A percentile compares a stretch with the other conserved stretches of the same genome.
Conservation (phyloP, 352 stramenopile genomes). For the Paralagenidium karlingii region DNA sequence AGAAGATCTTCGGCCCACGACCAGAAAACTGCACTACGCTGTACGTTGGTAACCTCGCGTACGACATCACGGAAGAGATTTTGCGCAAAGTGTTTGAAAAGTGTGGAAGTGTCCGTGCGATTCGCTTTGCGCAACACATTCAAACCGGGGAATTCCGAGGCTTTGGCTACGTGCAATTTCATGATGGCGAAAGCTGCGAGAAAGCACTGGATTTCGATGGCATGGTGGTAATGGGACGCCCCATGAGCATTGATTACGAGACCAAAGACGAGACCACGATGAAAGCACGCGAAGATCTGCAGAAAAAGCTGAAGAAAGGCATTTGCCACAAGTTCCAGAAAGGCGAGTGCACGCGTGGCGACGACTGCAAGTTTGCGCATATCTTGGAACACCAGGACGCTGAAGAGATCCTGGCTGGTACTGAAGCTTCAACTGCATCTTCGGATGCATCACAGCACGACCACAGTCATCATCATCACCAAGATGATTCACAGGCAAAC, state of each 20-base stretch:
- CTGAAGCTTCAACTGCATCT: too few species aligned
- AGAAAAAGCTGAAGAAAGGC: slow-evolving; percentile 67
- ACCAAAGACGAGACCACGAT: slow-evolving; percentile 48
- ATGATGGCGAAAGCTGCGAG: slow-evolving; percentile 79
- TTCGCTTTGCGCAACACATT: slow-evolving; percentile 78
- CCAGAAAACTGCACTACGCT: slow-evolving; percentile 85
- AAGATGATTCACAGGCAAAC: slow-evolving; percentile 8
- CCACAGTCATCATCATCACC: too few species aligned
- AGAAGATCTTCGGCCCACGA: slow-evolving; percentile 43
- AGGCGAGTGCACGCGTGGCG: slow-evolving; percentile 37
- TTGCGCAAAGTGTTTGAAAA: slow-evolving; percentile 69
- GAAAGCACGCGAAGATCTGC: slow-evolving; percentile 51
- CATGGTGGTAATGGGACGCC: slow-evolving; percentile 71
- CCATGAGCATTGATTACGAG: slow-evolving; percentile 77
- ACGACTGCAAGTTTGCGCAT: slow-evolving; percentile 64
- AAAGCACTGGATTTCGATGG: slow-evolving; percentile 68
- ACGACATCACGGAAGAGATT: slow-evolving; percentile 86
- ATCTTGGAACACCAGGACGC: slow-evolving; percentile 30
- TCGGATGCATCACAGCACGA: too few species aligned
- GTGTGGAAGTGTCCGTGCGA: slow-evolving; percentile 62
- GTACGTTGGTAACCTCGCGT: slow-evolving; percentile 95
- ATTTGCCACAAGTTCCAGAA: slow-evolving; percentile 64
- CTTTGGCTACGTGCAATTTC: slow-evolving; percentile 90
- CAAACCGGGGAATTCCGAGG: slow-evolving; percentile 77
- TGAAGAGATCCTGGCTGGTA: too few species aligned